Percentiles rank a stretch among this genome's conserved stretches.
These are phyloP conservation scores for Colletotrichum spaethianum DNA, from an alignment of 2,329 filamentous ascomycete species.

Conservation along the genomic window DNA sequence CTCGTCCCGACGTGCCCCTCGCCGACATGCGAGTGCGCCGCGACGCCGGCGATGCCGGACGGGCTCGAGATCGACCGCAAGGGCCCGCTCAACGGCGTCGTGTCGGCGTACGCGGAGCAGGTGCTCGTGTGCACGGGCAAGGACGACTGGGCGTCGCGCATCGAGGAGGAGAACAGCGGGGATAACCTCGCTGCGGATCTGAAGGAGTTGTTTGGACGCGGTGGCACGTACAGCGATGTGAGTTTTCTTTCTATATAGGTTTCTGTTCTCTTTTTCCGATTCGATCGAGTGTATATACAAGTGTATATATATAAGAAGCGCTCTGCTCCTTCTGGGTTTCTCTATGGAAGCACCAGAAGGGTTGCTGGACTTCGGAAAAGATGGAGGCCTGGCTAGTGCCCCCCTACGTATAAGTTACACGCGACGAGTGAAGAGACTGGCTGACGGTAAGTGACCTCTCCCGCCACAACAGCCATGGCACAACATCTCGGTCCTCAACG, in stretches of 20 bases:
- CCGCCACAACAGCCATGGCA: constrained; percentile 80
- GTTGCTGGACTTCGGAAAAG: neutral
- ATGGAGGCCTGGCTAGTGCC: too few relatives aligned
- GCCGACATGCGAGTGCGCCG: constrained; percentile 82
- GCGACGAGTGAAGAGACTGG: constrained; percentile 24
- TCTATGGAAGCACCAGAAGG: neutral
- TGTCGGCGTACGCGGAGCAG: constrained; percentile 85
- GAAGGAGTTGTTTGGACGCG: constrained; percentile 77
- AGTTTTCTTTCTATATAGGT: constrained; percentile 44
- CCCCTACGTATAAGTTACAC: neutral
- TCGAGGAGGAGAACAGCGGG: constrained; percentile 83
- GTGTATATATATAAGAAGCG: neutral
- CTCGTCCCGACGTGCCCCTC: constrained; percentile 75
- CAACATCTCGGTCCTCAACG: constrained; percentile 82
- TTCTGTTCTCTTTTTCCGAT: neutral
- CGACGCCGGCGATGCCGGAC: constrained; percentile 73
- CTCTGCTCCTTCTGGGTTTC: too few relatives aligned
- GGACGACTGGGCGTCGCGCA: constrained; percentile 84
- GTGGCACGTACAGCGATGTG: constrained; percentile 78
- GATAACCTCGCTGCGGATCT: constrained; percentile 80
- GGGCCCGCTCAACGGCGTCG: constrained; percentile 80
- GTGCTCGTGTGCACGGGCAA: constrained; percentile 87
- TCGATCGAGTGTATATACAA: neutral
- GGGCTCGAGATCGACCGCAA: constrained; percentile 82
- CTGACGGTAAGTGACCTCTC: constrained; percentile 51